Conservation (phyloP, 2,329 filamentous ascomycete species). For the Sporothrix phasma region DNA sequence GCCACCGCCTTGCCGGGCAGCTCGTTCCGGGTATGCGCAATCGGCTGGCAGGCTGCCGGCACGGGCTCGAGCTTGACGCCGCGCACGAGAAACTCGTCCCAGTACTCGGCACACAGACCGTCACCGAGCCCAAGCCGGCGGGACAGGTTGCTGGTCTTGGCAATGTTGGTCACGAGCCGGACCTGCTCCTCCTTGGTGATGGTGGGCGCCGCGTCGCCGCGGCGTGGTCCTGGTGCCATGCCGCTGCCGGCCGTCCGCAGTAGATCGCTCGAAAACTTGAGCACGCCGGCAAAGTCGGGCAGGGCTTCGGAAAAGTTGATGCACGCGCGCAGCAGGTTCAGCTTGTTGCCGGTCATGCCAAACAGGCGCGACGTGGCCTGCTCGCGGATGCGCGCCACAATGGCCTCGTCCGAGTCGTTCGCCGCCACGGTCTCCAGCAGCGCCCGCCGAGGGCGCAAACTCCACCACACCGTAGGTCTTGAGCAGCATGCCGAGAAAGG, state of each 20-base stretch:
- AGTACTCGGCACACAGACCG: slow-evolving; percentile 68
- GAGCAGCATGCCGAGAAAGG: slow-evolving; percentile 51
- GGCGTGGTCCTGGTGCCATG: slow-evolving; percentile 60
- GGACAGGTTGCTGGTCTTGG: slow-evolving; percentile 70
- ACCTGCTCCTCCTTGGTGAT: slow-evolving; percentile 76
- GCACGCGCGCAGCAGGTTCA: slow-evolving; percentile 79
- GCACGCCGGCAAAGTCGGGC: slow-evolving; percentile 82
- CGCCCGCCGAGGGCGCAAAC: slow-evolving; percentile 28
- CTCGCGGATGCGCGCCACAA: slow-evolving; percentile 47
- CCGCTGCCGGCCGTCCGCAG: slow-evolving; percentile 74
- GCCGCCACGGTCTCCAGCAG: slow-evolving; percentile 20
- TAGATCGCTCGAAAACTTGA: slow-evolving; percentile 76
- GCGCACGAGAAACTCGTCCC: slow-evolving; percentile 90
- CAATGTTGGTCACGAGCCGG: slow-evolving; percentile 73
- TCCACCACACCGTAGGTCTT: slow-evolving; percentile 55
- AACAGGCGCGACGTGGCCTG: slow-evolving; percentile 54
- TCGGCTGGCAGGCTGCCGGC: slow-evolving; percentile 49
- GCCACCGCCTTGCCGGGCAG: slow-evolving; percentile 39
- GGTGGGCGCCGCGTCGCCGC: slow-evolving; percentile 58
- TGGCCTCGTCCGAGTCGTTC: slow-evolving; percentile 42
- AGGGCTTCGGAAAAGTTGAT: slow-evolving; percentile 90
- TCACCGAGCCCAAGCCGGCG: slow-evolving; percentile 61
- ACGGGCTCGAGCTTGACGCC: slow-evolving; percentile 60
- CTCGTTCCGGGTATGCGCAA: slow-evolving; percentile 52
- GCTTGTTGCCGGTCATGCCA: slow-evolving; percentile 70